Base-by-base conservation (phyloP, 1,284 basidiomycete species). In the Exsudoporus floridanus region DNA sequence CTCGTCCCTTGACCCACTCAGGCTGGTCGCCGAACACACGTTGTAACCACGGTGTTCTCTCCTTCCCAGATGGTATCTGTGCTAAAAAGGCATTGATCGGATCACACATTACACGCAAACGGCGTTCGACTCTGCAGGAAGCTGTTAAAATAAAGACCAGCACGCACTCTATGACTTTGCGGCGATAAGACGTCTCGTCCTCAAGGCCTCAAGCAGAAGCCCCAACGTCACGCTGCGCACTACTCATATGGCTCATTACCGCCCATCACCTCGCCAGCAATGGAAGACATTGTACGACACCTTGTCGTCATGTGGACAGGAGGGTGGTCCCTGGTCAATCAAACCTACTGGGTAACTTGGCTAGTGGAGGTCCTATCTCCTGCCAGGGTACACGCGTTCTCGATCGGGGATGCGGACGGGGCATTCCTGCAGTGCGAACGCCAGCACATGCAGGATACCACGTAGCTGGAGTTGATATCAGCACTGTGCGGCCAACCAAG, bases 201-300 rank as follows among this genome's bases (percentile, higher is more conserved):
- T 43, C 57, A 16, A 36, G 18, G 47, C 40, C 50, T 43, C 57
- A 16, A 36, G 28, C 36, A 34, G 28, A 23, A 16, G 18, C 19
- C 7, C 37, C 28, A n/a, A 19, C 57, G 19, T 46, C 50, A 35
- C 25, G n/a, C 27, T 36, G 21, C 25, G 28, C 12, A 37, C 13
- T 34, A 43, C 45, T 30, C n/a, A n/a, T n/a, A 14, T 39, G 21
- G n/a, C 58, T 65, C 61, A 67, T 65, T 61, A 58, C 65, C 64
- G 65, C 53, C 50, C 33, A 49, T 45, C 46, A 38, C 33, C 46
- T 27, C 37, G 10, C 30, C 31, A 16, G 31, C 16, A 47, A 55
- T 56, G 60, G 40, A 51, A 44, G 50, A 52, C 21, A 48, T 49
- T 19, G 54, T 46, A 51, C 21, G 53, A 49, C 35, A 19, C 35